Base-by-base conservation (phyloP, 1,284 basidiomycete genomes). In the Ganoderma sinense region DNA sequence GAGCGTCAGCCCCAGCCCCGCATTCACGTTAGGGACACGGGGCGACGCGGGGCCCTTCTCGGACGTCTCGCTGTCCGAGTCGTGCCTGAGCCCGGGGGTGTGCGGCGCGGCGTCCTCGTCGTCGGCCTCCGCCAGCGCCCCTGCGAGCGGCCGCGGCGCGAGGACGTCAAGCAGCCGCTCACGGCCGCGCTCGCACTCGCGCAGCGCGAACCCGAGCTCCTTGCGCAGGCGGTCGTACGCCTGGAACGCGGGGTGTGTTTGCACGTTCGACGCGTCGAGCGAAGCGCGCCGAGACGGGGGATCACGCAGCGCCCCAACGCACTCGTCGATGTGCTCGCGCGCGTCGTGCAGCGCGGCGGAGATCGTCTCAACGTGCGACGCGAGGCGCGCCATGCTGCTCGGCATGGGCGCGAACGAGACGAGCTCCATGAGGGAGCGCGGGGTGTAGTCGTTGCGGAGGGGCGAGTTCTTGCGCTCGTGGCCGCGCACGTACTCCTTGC, bases 101-200 rank as follows among this genome's bases (percentile, higher is more conserved):
- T 87, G 85, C n/a, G 85, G 85, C 31, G 82, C 80, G 23, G 81
- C 82, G 7, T 81, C 71, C 1, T 76, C 75, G 11, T 73, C 80
- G 36, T 83, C 82, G 5, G 80, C 83, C 0, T 70, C 67, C 1
- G 60, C 68, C 7, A n/a, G n/a, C n/a, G n/a, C n/a, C 6, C 10
- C 36, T 36, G 36, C 36, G 36, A 80, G 70, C 1, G 81, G 80
- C 1, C 80, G 76, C 0, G 82, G 81, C 0, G 82, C 11, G 5
- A 93, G 78, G 67, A 91, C 79, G 60, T 90, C 86, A 2, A 90
- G 73, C 33, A 95, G 81, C 13, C 85, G 84, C 59, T 89, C 89
- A 18, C 91, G 83, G 0, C 93, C 93, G 4, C 94, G 86, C 78
- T 95, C 93, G 75, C 93, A 94, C 75, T 94, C 93, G 13, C 92